A percentile compares a stretch with the other conserved stretches of the same genome.
Evolutionary conservation across 1,139 yeast species (phyloP).

Genomic region (Debaryomycetaceae sp.): DNA sequence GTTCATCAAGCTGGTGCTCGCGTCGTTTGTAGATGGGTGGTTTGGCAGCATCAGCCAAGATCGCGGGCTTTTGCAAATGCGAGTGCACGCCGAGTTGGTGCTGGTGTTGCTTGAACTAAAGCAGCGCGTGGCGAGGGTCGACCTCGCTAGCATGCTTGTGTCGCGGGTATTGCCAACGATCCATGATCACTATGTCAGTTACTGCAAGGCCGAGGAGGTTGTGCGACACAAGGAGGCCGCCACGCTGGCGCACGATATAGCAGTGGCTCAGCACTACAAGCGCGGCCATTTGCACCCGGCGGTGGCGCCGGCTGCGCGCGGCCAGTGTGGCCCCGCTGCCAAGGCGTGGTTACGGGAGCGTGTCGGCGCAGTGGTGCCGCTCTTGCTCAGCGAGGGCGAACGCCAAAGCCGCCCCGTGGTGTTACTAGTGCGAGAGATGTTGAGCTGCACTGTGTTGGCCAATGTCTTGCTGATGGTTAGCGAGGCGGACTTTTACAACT

Average conservation of each 20-base stretch:
- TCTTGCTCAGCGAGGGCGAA: slow-evolving; percentile 48
- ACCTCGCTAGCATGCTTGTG: slow-evolving; percentile 56
- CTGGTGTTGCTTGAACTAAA: slow-evolving; percentile 38
- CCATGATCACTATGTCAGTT: slow-evolving; percentile 60
- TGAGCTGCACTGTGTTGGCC: slow-evolving; percentile 47
- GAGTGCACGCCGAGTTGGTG: slow-evolving; percentile 47
- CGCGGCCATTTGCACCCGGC: slow-evolving; percentile 58
- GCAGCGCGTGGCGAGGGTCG: slow-evolving; percentile 37
- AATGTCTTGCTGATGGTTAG: slow-evolving; percentile 52
- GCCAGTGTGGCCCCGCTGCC: slow-evolving; percentile 18
- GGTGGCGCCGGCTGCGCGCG: slow-evolving; percentile 22
- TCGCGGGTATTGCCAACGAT: slow-evolving; percentile 58
- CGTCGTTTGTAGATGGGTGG: slow-evolving; percentile 69
- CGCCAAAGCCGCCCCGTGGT: slow-evolving; percentile 44
- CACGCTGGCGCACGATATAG: slow-evolving; percentile 46
- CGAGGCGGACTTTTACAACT: slow-evolving; percentile 78
- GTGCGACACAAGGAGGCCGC: too few relatives aligned
- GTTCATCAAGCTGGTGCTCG: slow-evolving; percentile 47
- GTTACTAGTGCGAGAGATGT: slow-evolving; percentile 57
- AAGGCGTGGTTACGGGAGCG: slow-evolving; percentile 48
- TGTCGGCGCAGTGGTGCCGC: slow-evolving; percentile 45
- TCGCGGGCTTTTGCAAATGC: slow-evolving; percentile 44
- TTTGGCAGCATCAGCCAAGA: slow-evolving; percentile 46
- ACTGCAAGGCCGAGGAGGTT: slow-evolving; percentile 48
- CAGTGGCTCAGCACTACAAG: slow-evolving; percentile 57